phyloP scores from a whole-genome alignment of 495 filamentous ascomycete genomes.

The Venustampulla echinocandica region DNA sequence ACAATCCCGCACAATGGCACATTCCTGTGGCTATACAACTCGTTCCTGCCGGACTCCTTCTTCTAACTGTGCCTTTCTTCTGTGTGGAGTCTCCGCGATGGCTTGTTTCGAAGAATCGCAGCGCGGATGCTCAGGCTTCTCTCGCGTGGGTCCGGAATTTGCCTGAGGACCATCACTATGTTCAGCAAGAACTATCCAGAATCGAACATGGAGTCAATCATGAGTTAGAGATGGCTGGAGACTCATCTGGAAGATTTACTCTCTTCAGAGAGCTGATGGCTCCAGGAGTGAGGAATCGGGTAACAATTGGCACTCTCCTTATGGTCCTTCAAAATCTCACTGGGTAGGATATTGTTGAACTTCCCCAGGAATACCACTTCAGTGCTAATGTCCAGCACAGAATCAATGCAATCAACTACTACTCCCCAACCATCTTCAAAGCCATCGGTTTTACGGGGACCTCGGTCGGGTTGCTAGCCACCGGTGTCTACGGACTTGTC shows the following conservation, averaged over 20 bases:
- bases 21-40: slow-evolving; percentile 52
- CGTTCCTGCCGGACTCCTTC: slow-evolving; percentile 41
- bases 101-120: slow-evolving; percentile 44
- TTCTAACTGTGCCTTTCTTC: slow-evolving; percentile 41
- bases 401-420: slow-evolving; percentile 44
- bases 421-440: slow-evolving; percentile 42
- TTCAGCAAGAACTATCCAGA: slow-evolving; percentile 24
- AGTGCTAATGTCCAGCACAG: background rate
- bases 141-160: slow-evolving; percentile 11
- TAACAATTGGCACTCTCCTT: slow-evolving; percentile 23
- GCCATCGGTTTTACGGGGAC: slow-evolving; percentile 39
- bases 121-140: slow-evolving; percentile 36
- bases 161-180: slow-evolving; percentile 24
- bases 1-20: slow-evolving; percentile 39
- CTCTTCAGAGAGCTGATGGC: slow-evolving; percentile 15
- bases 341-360: slow-evolving; percentile 2
- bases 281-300: slow-evolving; percentile 23
- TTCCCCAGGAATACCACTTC: slow-evolving; percentile 6
- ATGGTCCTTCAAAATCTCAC: slow-evolving; percentile 27
- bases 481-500: slow-evolving; percentile 44
- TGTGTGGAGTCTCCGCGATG: slow-evolving; percentile 51
- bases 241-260: background rate
- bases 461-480: slow-evolving; percentile 36
- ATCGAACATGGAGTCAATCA: slow-evolving; percentile 36
- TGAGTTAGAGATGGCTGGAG: slow-evolving; percentile 8